Evolutionary conservation across 2,329 filamentous ascomycete species (phyloP).

Genomic region (Penicillium paneum): DNA sequence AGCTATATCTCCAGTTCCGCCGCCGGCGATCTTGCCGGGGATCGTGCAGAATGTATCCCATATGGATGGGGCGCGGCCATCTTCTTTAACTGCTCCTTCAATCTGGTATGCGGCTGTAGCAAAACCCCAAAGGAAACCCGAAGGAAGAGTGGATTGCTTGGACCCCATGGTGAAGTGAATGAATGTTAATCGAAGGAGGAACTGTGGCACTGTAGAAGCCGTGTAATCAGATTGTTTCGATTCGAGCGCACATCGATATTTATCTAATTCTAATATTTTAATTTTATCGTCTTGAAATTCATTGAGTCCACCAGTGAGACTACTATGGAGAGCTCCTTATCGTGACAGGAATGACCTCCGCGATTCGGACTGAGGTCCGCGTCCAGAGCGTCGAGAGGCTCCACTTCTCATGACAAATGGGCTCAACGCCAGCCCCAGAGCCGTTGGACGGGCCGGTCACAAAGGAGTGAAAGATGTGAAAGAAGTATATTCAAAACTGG

Average conservation of each 20-base stretch:
- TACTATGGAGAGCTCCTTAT: constrained; percentile 18
- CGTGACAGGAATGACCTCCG: constrained; percentile 27
- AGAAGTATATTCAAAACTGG: not conserved
- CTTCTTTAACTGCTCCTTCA: constrained; percentile 70
- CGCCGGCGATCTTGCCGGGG: constrained; percentile 78
- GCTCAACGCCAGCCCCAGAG: not conserved
- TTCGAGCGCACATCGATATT: constrained; percentile 4
- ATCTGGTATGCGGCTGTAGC: constrained; percentile 84
- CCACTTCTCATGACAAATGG: constrained; percentile 10
- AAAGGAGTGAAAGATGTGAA: not conserved
- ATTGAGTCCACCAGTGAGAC: not conserved
- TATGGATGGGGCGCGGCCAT: constrained; percentile 77
- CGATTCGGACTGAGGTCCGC: constrained; percentile 21
- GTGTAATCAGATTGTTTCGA: not conserved
- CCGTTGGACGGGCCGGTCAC: constrained; percentile 16
- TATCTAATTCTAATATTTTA: constrained; percentile 4
- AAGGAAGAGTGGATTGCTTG: constrained; percentile 49
- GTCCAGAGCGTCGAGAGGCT: constrained; percentile 18
- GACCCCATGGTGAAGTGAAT: constrained; percentile 26
- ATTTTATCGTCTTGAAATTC: not conserved
- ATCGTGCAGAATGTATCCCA: constrained; percentile 87
- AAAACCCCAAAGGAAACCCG: constrained; percentile 75
- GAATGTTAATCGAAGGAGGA: not conserved
- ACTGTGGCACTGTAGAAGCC: not conserved
- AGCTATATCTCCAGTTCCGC: constrained; percentile 69